Evolutionary conservation across 768 basidiomycete species (phyloP), one percentile per base, ranked within the genome.

Genomic region (Rhodotorula babjevae): DNA sequence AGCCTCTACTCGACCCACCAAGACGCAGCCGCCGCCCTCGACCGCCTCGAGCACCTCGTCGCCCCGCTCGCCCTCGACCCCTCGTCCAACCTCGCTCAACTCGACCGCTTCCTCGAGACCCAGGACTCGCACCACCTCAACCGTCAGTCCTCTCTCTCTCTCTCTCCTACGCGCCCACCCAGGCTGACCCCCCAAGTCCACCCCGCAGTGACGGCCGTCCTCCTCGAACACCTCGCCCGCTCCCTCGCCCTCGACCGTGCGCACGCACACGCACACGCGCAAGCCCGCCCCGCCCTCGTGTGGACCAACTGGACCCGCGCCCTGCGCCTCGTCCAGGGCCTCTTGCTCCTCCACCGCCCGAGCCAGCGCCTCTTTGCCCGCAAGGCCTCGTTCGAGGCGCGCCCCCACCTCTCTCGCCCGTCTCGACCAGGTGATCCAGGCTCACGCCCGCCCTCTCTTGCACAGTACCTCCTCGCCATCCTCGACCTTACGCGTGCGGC

Each of bases 251-350:
- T n/a, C n/a, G 16, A 56, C 15, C 50, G n/a, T n/a, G n/a, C n/a
- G n/a, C n/a, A n/a, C n/a, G n/a, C n/a, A n/a, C n/a, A n/a, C n/a
- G n/a, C n/a, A n/a, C n/a, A n/a, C n/a, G n/a, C n/a, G n/a, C n/a
- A n/a, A n/a, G n/a, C n/a, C n/a, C n/a, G n/a, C n/a, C n/a, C n/a
- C n/a, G n/a, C n/a, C 12, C 49, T 33, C 27, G 3, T 25, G 21
- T 31, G 29, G 5, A 0, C 40, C 40, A 71, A 73, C 60, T 21
- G 71, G 16, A 46, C 40, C 2, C 59, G 67, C 2, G 61, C 42
- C 0, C 84, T 93, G 19, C 87, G 85, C 1, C 82, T 94, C 52
- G 81, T 93, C 12, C 92, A 94, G 80, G 92, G 92, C 12, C 83
- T 91, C 18, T 84, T 84, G 8, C 83, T 94, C 40, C 86, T 87